These are phyloP conservation scores for Lasiosphaeria hispida DNA, from an alignment of 495 filamentous ascomycete genomes.

Conservation along the genomic window DNA sequence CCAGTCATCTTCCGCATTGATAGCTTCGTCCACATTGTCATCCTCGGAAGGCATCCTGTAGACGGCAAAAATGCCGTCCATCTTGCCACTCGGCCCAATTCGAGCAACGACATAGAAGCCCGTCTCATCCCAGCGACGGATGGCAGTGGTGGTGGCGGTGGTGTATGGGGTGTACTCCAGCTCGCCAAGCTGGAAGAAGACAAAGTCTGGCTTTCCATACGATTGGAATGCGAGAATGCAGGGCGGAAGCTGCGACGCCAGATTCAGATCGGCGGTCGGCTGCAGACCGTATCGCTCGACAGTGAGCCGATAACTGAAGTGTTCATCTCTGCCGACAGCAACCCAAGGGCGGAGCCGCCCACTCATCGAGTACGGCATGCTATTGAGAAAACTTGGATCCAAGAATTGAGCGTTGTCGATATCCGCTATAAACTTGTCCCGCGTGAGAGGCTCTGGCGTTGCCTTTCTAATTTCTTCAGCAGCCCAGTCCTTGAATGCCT, in stretches of 20 bases:
- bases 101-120: background rate
- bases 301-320: background rate
- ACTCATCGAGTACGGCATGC: background rate
- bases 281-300: background rate
- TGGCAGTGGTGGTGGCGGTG: background rate
- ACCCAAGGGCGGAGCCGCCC: background rate
- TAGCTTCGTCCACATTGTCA: background rate
- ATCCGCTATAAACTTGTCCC: background rate
- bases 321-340: background rate
- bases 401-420: background rate
- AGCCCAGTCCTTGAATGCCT: background rate
- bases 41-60: background rate
- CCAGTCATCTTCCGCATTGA: background rate
- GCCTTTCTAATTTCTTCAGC: background rate
- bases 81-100: background rate
- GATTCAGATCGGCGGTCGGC: background rate
- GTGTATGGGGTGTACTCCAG: background rate
- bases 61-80: background rate
- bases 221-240: background rate
- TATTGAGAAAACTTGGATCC: background rate
- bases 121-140: background rate
- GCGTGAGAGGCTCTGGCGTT: background rate
- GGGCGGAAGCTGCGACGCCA: background rate
- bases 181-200: slow-evolving; percentile 1
- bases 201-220: background rate